Base-by-base conservation (phyloP, 2,329 filamentous ascomycete genomes). In the Huntiella bhutanensis region DNA sequence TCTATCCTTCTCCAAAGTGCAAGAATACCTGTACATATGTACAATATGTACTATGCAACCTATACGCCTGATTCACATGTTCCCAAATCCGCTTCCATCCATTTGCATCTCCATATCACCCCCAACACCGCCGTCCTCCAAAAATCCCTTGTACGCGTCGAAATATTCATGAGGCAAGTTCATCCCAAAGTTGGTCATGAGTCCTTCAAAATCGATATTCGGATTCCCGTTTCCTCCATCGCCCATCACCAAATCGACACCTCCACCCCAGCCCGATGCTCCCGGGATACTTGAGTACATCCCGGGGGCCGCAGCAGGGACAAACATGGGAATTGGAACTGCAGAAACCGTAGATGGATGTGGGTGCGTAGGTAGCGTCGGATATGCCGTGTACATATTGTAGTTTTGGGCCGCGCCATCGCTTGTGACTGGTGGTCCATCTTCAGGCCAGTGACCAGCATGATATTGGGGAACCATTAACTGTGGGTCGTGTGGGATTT, bases 141-240 rank as follows among this genome's bases (percentile, higher is more conserved):
- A 35, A 22, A 33, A 39, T 3, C 43, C 39, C 37, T 50, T 50
- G 42, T 47, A 48, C 17, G 35, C 48, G 8, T 50, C 43, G 15
- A 46, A 37, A 39, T 45, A 47, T 39, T 42, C 47, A 12, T 43
- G 17, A 11, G 49, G 49, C 38, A 52, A 34, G 10, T 49, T 49
- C 40, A 48, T 44, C 12, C 51, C 51, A 19, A 51, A 47, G 41
- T 43, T 51, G 12, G 51, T 37, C 45, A 50, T 49, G 17, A 52
- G 36, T 11, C 51, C 45, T 32, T 52, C 49, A 47, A 51, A 52
- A 41, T 52, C 51, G 5, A 52, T 38, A 6, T 45, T 45, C 33
- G 48, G 34, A 22, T 41, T 44, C 4, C 45, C 15, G n/a, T 32
- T 13, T 28, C 40, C 13, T 15, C 42, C 32, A 43, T 46, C 44